Conservation (phyloP, 169 alveolate genomes). For the Cystoisospora suis region DNA sequence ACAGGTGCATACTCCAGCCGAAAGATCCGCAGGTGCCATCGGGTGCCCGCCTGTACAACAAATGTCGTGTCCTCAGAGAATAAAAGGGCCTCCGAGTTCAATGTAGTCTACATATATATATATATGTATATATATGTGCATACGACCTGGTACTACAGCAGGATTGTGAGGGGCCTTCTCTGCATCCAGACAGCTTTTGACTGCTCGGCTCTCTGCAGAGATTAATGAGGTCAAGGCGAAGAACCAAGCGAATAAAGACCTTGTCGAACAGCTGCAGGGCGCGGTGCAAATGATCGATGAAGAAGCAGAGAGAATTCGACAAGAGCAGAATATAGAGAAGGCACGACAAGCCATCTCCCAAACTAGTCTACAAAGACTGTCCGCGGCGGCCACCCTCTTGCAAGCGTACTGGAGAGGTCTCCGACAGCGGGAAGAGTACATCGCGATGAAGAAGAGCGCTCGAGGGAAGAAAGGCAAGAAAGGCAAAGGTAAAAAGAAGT, state of each 20-base stretch:
- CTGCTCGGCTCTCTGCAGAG: too few species aligned
- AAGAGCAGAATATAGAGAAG: slow-evolving; percentile 14
- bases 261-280: not conserved
- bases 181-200: too few species aligned
- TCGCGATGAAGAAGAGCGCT: slow-evolving; percentile 59
- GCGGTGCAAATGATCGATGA: slow-evolving; percentile 38
- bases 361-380: not conserved
- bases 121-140: not conserved
- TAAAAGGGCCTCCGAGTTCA: too few species aligned
- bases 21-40: not conserved
- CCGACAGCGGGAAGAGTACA: slow-evolving; percentile 57
- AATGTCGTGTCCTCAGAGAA: not conserved
- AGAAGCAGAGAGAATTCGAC: slow-evolving; percentile 43
- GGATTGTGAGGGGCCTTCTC: not conserved
- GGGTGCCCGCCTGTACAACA: too few species aligned
- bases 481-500: slow-evolving; percentile 14
- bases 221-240: not conserved
- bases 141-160: not conserved
- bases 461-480: slow-evolving; percentile 33
- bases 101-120: not conserved
- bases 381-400: slow-evolving; percentile 53
- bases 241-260: slow-evolving; percentile 31
- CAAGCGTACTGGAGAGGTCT: slow-evolving; percentile 65
- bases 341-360: slow-evolving; percentile 9
- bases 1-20: not conserved